Conservation (phyloP, 768 basidiomycete genomes). For the Hydnomerulius pinastri region DNA sequence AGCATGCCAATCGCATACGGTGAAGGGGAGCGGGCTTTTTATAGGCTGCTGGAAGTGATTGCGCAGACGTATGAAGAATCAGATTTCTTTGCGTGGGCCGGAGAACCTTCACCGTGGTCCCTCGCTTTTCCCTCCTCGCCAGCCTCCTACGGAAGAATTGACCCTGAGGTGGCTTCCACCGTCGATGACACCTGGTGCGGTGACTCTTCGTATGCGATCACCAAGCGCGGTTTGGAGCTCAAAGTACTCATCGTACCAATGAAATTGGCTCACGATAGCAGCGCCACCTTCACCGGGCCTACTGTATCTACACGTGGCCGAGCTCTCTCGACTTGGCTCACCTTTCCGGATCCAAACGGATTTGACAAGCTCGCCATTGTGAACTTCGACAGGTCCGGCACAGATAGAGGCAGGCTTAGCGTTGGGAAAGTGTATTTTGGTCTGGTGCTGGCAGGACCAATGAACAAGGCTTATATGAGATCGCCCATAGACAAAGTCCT, state of each 20-base stretch:
- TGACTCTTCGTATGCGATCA: not conserved
- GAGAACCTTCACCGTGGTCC: not conserved
- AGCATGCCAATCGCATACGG: not conserved
- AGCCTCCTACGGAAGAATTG: not conserved
- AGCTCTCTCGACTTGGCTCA: too few relatives aligned
- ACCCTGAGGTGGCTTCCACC: not conserved
- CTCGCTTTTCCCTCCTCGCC: not conserved
- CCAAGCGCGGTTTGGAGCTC: not conserved
- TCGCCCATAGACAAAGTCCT: too few relatives aligned
- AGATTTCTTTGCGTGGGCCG: not conserved
- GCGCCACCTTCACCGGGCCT: too few relatives aligned
- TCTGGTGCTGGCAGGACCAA: too few relatives aligned
- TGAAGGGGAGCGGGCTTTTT: not conserved
- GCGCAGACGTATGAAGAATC: not conserved
- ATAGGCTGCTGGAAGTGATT: not conserved
- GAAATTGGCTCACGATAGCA: not conserved
- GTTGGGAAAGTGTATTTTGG: too few relatives aligned
- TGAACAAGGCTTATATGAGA: too few relatives aligned
- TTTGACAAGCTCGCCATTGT: too few relatives aligned
- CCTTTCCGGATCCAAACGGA: too few relatives aligned
- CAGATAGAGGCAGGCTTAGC: too few relatives aligned
- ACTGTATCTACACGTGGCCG: too few relatives aligned
- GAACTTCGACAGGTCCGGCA: too few relatives aligned
- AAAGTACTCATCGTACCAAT: not conserved
- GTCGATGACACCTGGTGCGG: too few relatives aligned